Percentiles rank a stretch among this genome's conserved stretches.
Evolutionary conservation across 2,329 filamentous ascomycete species (phyloP).

Genomic region (Exophiala aquamarina): DNA sequence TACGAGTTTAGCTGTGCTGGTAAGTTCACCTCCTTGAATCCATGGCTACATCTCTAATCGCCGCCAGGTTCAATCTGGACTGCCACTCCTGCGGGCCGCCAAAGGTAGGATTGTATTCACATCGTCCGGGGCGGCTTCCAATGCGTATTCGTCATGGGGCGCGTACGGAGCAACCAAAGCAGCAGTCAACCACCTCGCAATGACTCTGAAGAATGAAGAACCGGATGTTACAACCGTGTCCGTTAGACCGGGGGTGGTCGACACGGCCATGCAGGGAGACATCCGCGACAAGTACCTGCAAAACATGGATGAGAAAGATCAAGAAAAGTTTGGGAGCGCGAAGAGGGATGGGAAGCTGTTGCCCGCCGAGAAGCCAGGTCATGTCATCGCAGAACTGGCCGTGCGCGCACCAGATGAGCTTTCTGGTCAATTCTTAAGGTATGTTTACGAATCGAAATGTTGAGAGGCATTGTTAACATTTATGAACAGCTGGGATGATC

Average conservation of each 20-base stretch:
- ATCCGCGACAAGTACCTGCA: slow-evolving; percentile 71
- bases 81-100: slow-evolving; percentile 66
- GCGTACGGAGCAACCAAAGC: slow-evolving; percentile 83
- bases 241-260: slow-evolving; percentile 76
- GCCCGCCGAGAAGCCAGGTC: slow-evolving; percentile 78
- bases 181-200: slow-evolving; percentile 74
- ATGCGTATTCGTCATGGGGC: slow-evolving; percentile 71
- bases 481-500: slow-evolving; percentile 28
- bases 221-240: slow-evolving; percentile 70
- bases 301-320: slow-evolving; percentile 59
- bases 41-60: not conserved
- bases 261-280: slow-evolving; percentile 87
- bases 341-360: slow-evolving; percentile 72
- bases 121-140: slow-evolving; percentile 73
- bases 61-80: slow-evolving; percentile 65
- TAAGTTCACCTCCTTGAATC: slow-evolving; percentile 50
- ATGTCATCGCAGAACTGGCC: slow-evolving; percentile 80
- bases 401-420: slow-evolving; percentile 64
- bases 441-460: not conserved
- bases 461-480: not conserved
- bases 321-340: slow-evolving; percentile 65
- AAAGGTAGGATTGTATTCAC: slow-evolving; percentile 74
- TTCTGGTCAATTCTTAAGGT: slow-evolving; percentile 69
- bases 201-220: slow-evolving; percentile 74
- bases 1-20: slow-evolving; percentile 77